Percentiles rank a stretch among this genome's conserved stretches.
Evolutionary conservation across 2,329 filamentous ascomycete species (phyloP).

Genomic region (Aspergillus puulaauensis): DNA sequence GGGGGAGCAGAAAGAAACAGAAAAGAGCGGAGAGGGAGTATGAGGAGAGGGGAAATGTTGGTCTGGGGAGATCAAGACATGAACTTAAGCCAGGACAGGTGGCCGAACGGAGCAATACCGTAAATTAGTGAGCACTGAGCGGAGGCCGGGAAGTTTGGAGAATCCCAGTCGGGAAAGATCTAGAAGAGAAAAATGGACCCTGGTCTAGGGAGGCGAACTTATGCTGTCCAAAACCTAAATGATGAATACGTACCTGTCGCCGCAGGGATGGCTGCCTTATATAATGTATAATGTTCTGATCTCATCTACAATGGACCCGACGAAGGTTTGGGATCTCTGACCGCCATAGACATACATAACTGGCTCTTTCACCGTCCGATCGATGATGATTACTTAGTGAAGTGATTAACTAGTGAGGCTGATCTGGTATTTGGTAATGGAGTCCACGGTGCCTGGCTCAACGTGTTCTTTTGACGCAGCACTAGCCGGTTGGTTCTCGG

Average conservation of each 20-base stretch:
- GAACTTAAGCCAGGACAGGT: slow-evolving; percentile 27
- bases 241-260: neutral
- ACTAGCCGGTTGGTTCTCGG: slow-evolving; percentile 11
- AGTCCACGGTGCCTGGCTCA: slow-evolving; percentile 1
- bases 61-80: slow-evolving; percentile 20
- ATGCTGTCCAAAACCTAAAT: neutral
- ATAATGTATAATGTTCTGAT: neutral
- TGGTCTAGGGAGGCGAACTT: slow-evolving; percentile 9
- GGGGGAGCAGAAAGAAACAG: slow-evolving; percentile 10
- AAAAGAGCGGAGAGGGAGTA: slow-evolving; percentile 14
- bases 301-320: no score
- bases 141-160: slow-evolving; percentile 8
- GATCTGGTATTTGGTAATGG: neutral
- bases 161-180: slow-evolving; percentile 20
- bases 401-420: neutral
- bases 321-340: neutral
- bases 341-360: neutral
- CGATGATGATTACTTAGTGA: neutral
- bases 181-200: slow-evolving; percentile 19
- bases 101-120: slow-evolving; percentile 18
- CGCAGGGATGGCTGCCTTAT: neutral
- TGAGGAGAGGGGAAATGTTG: slow-evolving; percentile 11
- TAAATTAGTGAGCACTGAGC: slow-evolving; percentile 6
- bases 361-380: neutral
- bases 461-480: slow-evolving; percentile 24